Evolutionary conservation across 805 yeast species (phyloP).

Genomic region (Isabelozyma pseudorhagii): DNA sequence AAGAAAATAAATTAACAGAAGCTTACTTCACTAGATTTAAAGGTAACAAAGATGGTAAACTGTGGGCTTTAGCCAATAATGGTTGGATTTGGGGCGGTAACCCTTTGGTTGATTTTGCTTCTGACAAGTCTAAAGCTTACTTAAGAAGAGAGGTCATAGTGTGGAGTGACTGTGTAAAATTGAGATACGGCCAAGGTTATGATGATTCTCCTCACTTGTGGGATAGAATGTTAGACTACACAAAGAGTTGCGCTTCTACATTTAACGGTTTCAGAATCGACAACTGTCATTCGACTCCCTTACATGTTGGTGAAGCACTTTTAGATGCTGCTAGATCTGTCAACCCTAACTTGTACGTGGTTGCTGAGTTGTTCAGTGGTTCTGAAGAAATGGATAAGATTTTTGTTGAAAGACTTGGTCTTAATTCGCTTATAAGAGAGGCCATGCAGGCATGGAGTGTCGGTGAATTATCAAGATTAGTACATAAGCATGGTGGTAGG

Average conservation of each 20-base stretch:
- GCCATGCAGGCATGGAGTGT: conserved; percentile 97
- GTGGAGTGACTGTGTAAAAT: conserved; percentile 96
- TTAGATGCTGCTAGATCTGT: conserved; percentile 83
- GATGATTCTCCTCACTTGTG: conserved; percentile 87
- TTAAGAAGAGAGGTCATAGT: conserved; percentile 89
- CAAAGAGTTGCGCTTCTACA: conserved; percentile 63
- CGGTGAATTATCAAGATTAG: conserved; percentile 77
- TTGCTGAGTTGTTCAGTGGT: conserved; percentile 92
- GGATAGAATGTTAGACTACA: conserved; percentile 81
- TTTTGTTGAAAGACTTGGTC: conserved; percentile 87
- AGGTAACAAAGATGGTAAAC: conserved; percentile 47
- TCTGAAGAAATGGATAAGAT: conserved; percentile 86
- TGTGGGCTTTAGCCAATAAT: conserved; percentile 81
- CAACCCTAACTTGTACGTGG: conserved; percentile 85
- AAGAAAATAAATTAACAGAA: conserved; percentile 65
- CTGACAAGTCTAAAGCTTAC: conserved; percentile 73
- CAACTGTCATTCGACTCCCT: conserved; percentile 94
- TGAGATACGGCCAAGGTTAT: conserved; percentile 75
- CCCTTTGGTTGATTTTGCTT: conserved; percentile 91
- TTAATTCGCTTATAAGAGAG: conserved; percentile 85
- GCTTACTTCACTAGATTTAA: conserved; percentile 80
- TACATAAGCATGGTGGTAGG: conserved; percentile 91
- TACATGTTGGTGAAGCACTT: conserved; percentile 88
- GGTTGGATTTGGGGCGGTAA: conserved; percentile 99
- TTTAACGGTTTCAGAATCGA: conserved; percentile 92